These are phyloP conservation scores for Clohesyomyces aquaticus DNA, from an alignment of 495 filamentous ascomycete genomes.

Conservation along the genomic window DNA sequence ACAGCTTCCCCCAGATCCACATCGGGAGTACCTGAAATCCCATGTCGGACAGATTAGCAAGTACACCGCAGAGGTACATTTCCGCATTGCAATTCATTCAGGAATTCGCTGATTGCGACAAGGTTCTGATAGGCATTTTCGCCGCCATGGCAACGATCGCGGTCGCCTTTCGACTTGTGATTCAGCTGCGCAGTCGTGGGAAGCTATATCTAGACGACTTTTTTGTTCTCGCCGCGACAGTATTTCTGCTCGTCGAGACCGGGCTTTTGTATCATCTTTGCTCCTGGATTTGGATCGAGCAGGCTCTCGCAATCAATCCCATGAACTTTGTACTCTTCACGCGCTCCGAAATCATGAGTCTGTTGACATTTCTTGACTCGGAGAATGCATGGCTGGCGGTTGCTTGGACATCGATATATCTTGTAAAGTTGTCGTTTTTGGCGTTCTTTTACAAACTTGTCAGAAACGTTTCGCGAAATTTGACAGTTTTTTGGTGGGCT, in stretches of 20 bases:
- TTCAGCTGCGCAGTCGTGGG: not conserved
- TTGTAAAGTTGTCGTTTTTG: constrained; percentile 6
- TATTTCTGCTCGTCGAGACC: not conserved
- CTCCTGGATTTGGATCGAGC: not conserved
- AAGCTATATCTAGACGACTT: constrained; percentile 7
- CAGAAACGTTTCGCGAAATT: not conserved
- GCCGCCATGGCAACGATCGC: constrained; percentile 1
- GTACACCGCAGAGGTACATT: too few relatives aligned
- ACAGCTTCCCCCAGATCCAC: too few relatives aligned
- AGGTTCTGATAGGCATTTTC: constrained; percentile 7
- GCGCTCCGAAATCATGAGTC: not conserved
- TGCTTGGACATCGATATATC: not conserved
- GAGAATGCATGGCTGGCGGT: constrained; percentile 2
- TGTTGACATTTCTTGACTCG: constrained; percentile 1
- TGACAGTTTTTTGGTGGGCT: constrained; percentile 4
- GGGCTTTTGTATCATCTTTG: not conserved
- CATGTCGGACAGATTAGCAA: too few relatives aligned
- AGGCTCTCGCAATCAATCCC: not conserved
- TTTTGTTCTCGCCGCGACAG: not conserved
- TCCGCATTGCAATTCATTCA: too few relatives aligned
- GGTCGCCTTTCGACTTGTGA: not conserved
- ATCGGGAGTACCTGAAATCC: too few relatives aligned
- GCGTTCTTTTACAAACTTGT: constrained; percentile 5
- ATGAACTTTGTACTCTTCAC: constrained; percentile 4
- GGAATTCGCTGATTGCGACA: too few relatives aligned